Evolutionary conservation across 305 asterid species (phyloP).

Genomic region (Plantago rigida): DNA sequence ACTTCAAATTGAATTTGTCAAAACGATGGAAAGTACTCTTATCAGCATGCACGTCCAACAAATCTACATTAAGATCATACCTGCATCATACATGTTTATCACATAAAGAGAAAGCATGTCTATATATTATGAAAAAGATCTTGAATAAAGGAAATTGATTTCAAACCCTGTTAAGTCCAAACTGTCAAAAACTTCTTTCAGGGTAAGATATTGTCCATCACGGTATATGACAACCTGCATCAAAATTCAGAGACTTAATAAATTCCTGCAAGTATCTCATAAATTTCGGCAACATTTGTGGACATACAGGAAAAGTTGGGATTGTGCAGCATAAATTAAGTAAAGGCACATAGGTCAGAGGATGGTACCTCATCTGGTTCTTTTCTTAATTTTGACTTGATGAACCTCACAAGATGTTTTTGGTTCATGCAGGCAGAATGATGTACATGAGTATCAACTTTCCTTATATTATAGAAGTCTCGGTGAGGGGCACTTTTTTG

Average conservation of each 20-base stretch:
- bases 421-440: conserved; percentile 98
- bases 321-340: conserved; percentile 22
- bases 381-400: conserved; percentile 71
- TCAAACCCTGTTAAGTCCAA: conserved; percentile 86
- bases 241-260: conserved; percentile 18
- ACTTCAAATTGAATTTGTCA: conserved; percentile 90
- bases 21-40: conserved; percentile 93
- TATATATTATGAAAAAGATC: conserved; percentile 10
- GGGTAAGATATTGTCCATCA: conserved; percentile 83
- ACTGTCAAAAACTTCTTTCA: conserved; percentile 92
- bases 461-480: conserved; percentile 82
- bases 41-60: conserved; percentile 90
- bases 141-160: conserved; percentile 12
- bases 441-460: conserved; percentile 89
- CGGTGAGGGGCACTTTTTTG: conserved; percentile 95
- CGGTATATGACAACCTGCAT: conserved; percentile 82
- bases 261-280: conserved; percentile 9
- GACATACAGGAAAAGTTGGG: not conserved
- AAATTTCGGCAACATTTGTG: too few relatives aligned
- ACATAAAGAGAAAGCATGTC: conserved; percentile 12
- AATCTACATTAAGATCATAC: conserved; percentile 82
- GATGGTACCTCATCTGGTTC: conserved; percentile 86
- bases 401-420: conserved; percentile 85
- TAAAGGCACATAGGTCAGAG: conserved; percentile 21
- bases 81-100: conserved; percentile 36